phyloP scores from a whole-genome alignment of 2,329 filamentous ascomycete species.

The Aspergillus arachidicola region DNA sequence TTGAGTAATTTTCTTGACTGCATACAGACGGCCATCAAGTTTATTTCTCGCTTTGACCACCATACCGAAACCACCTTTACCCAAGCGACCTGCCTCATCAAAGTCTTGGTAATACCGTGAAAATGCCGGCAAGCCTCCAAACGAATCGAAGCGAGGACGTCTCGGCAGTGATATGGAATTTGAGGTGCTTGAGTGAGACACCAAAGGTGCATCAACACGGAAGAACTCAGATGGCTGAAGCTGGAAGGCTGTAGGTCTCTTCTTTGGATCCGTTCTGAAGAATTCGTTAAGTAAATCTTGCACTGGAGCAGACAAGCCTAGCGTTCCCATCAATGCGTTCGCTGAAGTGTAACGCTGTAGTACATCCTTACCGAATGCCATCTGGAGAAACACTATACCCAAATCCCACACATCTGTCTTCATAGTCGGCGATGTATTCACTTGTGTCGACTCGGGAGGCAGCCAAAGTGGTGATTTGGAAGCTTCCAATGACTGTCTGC shows the following conservation, averaged over 20 bases:
- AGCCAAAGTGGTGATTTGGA: conserved; percentile 82
- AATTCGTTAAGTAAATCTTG: conserved; percentile 80
- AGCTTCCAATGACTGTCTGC: conserved; percentile 46
- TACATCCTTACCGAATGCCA: conserved; percentile 84
- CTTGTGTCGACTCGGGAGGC: conserved; percentile 73
- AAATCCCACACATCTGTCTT: conserved; percentile 97
- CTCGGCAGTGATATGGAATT: conserved; percentile 48
- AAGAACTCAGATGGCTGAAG: conserved; percentile 58
- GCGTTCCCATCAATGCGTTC: conserved; percentile 68
- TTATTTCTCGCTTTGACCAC: conserved; percentile 95
- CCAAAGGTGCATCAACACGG: conserved; percentile 42
- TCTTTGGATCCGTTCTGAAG: conserved; percentile 82
- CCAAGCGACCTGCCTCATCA: conserved; percentile 82
- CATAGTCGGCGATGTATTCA: conserved; percentile 56
- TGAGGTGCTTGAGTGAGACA: conserved; percentile 44
- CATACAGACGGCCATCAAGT: conserved; percentile 89
- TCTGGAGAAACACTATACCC: conserved; percentile 87
- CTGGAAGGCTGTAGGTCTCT: conserved; percentile 80
- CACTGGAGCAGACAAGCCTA: conserved; percentile 73
- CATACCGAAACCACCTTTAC: conserved; percentile 93
- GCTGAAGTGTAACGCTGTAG: conserved; percentile 79
- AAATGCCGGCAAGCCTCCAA: conserved; percentile 54
- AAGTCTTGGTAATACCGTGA: conserved; percentile 89
- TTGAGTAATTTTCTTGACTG: conserved; percentile 93
- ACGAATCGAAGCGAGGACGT: conserved; percentile 65